Percentiles rank a stretch among this genome's conserved stretches.
These are phyloP conservation scores for Trametes cubensis DNA, from an alignment of 768 basidiomycete genomes.

Conservation along the genomic window DNA sequence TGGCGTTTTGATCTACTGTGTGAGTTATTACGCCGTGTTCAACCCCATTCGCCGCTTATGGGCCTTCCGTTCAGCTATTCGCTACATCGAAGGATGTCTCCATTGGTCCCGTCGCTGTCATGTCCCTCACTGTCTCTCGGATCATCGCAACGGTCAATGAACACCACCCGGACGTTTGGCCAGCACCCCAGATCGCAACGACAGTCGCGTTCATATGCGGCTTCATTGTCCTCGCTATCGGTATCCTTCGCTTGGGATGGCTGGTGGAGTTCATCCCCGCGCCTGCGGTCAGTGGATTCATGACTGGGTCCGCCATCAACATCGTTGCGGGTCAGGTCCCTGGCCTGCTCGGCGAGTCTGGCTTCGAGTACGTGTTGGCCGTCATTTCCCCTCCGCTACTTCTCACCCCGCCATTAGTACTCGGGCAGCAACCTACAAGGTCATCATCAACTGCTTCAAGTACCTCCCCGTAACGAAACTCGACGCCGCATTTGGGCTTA, in stretches of 20 bases:
- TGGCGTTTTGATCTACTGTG: constrained; percentile 82
- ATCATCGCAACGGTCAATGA: constrained; percentile 71
- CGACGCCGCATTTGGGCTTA: constrained; percentile 90
- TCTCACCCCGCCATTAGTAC: constrained; percentile 53
- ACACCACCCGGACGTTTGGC: constrained; percentile 58
- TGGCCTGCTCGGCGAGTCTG: constrained; percentile 83
- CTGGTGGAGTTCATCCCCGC: constrained; percentile 92
- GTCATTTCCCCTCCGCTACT: constrained; percentile 15
- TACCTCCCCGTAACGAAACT: constrained; percentile 67
- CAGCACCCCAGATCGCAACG: constrained; percentile 76
- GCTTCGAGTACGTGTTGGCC: constrained; percentile 65
- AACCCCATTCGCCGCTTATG: neutral
- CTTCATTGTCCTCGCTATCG: constrained; percentile 89
- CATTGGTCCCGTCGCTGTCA: constrained; percentile 99
- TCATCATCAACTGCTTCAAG: constrained; percentile 93
- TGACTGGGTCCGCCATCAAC: constrained; percentile 97
- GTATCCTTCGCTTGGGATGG: constrained; percentile 89
- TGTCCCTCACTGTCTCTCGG: constrained; percentile 87
- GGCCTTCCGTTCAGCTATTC: constrained; percentile 62
- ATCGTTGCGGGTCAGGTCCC: constrained; percentile 90
- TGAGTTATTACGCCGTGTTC: constrained; percentile 38
- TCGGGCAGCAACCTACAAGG: constrained; percentile 78
- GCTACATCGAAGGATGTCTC: constrained; percentile 98
- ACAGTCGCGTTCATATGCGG: constrained; percentile 85
- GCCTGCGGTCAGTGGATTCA: constrained; percentile 85